Conservation (phyloP, 352 stramenopile genomes). For the Pythium grandisporangium region DNA sequence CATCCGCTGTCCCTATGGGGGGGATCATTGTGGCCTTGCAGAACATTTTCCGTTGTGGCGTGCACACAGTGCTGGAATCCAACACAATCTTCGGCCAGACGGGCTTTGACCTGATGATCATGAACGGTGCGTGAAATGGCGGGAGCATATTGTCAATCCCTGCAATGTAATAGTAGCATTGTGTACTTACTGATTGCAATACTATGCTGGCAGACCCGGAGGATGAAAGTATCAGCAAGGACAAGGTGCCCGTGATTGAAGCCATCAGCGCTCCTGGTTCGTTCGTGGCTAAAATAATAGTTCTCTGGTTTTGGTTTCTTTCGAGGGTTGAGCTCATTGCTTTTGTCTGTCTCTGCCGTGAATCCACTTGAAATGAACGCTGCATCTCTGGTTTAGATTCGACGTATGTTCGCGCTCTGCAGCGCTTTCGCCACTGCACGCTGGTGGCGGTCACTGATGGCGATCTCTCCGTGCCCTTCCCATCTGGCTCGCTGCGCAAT, state of each 20-base stretch:
- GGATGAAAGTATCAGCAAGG: too few species aligned
- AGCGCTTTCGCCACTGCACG: conserved; percentile 44
- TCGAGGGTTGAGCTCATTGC: too few species aligned
- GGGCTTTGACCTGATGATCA: conserved; percentile 58
- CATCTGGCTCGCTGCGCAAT: conserved; percentile 63
- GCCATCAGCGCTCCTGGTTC: conserved; percentile 47
- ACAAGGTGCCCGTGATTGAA: conserved; percentile 52
- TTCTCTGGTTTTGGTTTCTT: too few species aligned
- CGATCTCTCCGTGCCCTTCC: conserved; percentile 62
- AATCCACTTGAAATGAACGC: too few species aligned
- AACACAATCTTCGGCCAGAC: conserved; percentile 64
- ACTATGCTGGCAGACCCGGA: too few species aligned
- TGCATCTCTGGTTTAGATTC: conserved; percentile 21
- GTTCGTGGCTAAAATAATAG: too few species aligned
- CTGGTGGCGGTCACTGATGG: conserved; percentile 71
- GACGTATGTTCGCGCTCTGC: conserved; percentile 40
- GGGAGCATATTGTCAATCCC: too few species aligned
- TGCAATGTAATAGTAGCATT: too few species aligned
- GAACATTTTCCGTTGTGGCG: conserved; percentile 60
- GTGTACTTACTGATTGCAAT: too few species aligned
- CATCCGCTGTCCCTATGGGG: too few species aligned
- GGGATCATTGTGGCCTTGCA: conserved; percentile 17
- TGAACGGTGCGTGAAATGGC: conserved; percentile 8
- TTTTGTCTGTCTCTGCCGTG: too few species aligned
- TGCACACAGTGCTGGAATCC: conserved; percentile 59